phyloP scores from a whole-genome alignment of 2,329 filamentous ascomycete genomes.

The Cordyceps sp. region DNA sequence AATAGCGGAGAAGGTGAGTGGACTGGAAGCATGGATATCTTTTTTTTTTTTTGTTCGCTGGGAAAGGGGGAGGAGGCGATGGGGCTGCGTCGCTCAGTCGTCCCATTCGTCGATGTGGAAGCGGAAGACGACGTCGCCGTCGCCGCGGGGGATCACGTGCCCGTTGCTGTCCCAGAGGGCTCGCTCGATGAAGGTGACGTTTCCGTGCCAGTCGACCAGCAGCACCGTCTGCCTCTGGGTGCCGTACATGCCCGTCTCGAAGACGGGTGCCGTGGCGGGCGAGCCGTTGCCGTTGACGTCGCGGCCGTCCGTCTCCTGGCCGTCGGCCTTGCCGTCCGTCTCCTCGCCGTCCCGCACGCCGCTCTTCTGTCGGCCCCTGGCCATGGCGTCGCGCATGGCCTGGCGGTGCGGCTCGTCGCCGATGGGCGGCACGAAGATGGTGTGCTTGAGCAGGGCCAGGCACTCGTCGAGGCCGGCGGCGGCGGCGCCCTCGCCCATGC shows the following conservation, averaged over 20 bases:
- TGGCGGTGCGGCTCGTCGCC: conserved; percentile 28
- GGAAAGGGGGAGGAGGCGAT: no score
- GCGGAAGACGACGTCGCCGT: conserved; percentile 36
- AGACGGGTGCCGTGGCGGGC: conserved; percentile 17
- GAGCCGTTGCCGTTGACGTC: conserved; percentile 16
- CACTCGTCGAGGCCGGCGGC: conserved; percentile 32
- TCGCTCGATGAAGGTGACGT: conserved; percentile 41
- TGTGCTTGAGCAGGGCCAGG: conserved; percentile 35
- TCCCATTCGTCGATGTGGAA: conserved; percentile 41
- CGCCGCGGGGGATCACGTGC: conserved; percentile 31
- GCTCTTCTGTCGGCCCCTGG: conserved; percentile 13
- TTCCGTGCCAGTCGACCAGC: conserved; percentile 45
- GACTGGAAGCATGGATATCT: no score
- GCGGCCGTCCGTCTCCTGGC: conserved; percentile 13
- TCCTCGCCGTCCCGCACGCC: conserved; percentile 9
- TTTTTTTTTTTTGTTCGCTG: no score
- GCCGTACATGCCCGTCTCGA: conserved; percentile 44
- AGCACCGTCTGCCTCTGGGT: conserved; percentile 49
- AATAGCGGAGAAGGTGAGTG: neutral
- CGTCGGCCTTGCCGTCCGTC: conserved; percentile 19
- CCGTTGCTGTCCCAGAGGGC: conserved; percentile 43
- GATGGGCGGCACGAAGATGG: conserved; percentile 44
- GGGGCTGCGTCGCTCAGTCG: conserved; percentile 1
- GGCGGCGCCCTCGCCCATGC: conserved; percentile 20
- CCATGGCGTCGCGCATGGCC: conserved; percentile 25